A percentile compares a stretch with the other conserved stretches of the same genome.
Evolutionary conservation across 1,284 basidiomycete species (phyloP).

Genomic region (Kalmanozyma brasiliensis): DNA sequence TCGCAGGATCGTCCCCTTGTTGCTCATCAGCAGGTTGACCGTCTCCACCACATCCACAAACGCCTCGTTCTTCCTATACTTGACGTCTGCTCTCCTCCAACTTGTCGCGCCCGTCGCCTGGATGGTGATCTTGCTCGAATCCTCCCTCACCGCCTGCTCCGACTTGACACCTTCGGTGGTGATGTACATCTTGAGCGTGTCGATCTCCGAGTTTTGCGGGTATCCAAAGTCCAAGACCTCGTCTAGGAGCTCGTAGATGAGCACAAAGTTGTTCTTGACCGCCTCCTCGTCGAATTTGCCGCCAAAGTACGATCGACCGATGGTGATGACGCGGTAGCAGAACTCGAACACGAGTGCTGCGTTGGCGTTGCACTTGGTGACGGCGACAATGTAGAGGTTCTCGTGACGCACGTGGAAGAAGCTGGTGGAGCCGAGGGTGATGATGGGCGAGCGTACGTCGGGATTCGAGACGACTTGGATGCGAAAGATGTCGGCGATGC

Average conservation of each 20-base stretch:
- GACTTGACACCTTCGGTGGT: constrained; percentile 96
- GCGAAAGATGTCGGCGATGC: constrained; percentile 65
- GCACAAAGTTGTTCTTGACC: constrained; percentile 93
- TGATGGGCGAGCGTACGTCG: constrained; percentile 94
- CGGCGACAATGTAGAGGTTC: constrained; percentile 92
- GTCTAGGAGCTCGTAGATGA: constrained; percentile 65
- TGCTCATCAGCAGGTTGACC: constrained; percentile 92
- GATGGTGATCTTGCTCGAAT: constrained; percentile 93
- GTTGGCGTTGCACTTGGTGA: constrained; percentile 97
- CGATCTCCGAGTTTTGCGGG: constrained; percentile 98
- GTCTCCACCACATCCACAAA: constrained; percentile 98
- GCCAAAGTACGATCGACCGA: constrained; percentile 93
- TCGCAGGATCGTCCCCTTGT: constrained; percentile 92
- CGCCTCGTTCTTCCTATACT: constrained; percentile 97
- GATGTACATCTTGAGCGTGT: constrained; percentile 96
- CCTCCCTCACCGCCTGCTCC: constrained; percentile 79
- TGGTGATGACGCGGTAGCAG: constrained; percentile 92
- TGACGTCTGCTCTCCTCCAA: constrained; percentile 92
- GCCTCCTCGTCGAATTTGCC: constrained; percentile 94
- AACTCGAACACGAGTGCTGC: constrained; percentile 98
- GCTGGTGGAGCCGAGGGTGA: constrained; percentile 94
- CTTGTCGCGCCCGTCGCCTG: constrained; percentile 94
- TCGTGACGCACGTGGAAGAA: constrained; percentile 97
- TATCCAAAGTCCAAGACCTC: constrained; percentile 98
- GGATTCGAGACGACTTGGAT: constrained; percentile 96